Conservation (phyloP, 495 filamentous ascomycete species). For the Trichoderma orchidacearum region DNA sequence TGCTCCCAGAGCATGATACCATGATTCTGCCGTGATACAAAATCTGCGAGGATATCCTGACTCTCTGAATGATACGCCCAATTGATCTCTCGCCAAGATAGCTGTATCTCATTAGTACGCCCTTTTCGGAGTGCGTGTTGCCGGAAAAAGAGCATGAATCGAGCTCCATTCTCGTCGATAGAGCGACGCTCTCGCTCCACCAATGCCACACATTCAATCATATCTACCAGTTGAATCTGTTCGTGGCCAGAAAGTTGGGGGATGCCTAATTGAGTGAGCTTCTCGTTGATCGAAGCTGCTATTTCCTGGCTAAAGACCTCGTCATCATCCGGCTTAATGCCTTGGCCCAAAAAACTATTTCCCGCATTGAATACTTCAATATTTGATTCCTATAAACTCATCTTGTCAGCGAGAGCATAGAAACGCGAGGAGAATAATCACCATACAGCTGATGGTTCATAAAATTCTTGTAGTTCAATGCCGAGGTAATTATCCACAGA, state of each 20-base stretch:
- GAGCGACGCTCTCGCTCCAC: slow-evolving; percentile 83
- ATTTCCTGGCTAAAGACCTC: slow-evolving; percentile 59
- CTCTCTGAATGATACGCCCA: slow-evolving; percentile 89
- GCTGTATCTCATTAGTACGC: slow-evolving; percentile 47
- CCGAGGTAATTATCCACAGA: slow-evolving; percentile 66
- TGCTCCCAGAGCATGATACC: slow-evolving; percentile 70
- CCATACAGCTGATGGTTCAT: slow-evolving; percentile 11
- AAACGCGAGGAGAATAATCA: background rate
- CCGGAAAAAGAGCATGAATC: slow-evolving; percentile 80
- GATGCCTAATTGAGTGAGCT: slow-evolving; percentile 58
- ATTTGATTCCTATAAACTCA: slow-evolving; percentile 11
- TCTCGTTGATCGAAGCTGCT: slow-evolving; percentile 60
- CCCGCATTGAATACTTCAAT: slow-evolving; percentile 9
- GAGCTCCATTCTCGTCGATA: slow-evolving; percentile 85
- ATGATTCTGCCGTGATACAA: slow-evolving; percentile 70
- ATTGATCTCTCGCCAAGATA: slow-evolving; percentile 86
- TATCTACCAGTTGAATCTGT: slow-evolving; percentile 78
- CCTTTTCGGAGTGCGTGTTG: slow-evolving; percentile 64
- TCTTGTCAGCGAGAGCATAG: background rate
- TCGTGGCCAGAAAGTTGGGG: slow-evolving; percentile 77
- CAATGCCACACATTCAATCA: slow-evolving; percentile 74
- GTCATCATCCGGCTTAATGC: slow-evolving; percentile 37
- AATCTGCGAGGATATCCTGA: slow-evolving; percentile 84
- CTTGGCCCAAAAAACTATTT: slow-evolving; percentile 11
- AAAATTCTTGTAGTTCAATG: slow-evolving; percentile 61